phyloP scores from a whole-genome alignment of 2,329 filamentous ascomycete genomes.

The Zymoseptoria pseudotritici region DNA sequence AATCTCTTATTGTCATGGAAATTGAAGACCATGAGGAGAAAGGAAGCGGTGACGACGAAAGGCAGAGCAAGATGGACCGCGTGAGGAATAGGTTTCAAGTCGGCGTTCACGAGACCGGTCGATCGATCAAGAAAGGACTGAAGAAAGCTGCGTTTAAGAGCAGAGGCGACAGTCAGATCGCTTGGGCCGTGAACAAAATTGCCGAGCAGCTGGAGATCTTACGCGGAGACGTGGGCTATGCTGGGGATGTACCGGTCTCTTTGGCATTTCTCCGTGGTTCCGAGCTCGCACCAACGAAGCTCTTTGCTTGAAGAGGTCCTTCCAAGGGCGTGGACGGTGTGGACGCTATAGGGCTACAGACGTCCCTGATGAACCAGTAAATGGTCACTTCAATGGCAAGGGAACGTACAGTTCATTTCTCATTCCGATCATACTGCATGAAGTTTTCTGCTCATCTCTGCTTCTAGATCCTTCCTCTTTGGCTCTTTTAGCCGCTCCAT shows the following conservation, averaged over 20 bases:
- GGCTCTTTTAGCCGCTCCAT: too few relatives aligned
- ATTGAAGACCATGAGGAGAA: not conserved
- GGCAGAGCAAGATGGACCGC: not conserved
- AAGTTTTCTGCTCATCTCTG: too few relatives aligned
- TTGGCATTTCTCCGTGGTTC: not conserved
- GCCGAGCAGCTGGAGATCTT: not conserved
- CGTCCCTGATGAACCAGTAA: too few relatives aligned
- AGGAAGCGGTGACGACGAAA: not conserved
- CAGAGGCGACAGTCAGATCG: not conserved
- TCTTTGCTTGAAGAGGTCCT: not conserved
- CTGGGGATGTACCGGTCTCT: not conserved
- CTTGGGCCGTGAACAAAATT: not conserved
- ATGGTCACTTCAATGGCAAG: too few relatives aligned
- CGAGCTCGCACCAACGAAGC: not conserved
- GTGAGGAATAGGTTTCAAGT: not conserved
- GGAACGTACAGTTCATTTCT: too few relatives aligned
- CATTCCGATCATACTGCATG: too few relatives aligned
- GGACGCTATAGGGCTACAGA: not conserved
- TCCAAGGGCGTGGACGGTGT: not conserved
- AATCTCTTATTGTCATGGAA: not conserved
- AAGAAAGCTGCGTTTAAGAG: not conserved
- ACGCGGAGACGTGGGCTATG: not conserved
- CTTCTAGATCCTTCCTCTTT: too few relatives aligned
- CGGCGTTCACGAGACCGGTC: not conserved
- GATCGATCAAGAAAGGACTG: not conserved